These are phyloP conservation scores for Boletus vinaceobasis DNA, from an alignment of 768 basidiomycete genomes.

Conservation along the genomic window DNA sequence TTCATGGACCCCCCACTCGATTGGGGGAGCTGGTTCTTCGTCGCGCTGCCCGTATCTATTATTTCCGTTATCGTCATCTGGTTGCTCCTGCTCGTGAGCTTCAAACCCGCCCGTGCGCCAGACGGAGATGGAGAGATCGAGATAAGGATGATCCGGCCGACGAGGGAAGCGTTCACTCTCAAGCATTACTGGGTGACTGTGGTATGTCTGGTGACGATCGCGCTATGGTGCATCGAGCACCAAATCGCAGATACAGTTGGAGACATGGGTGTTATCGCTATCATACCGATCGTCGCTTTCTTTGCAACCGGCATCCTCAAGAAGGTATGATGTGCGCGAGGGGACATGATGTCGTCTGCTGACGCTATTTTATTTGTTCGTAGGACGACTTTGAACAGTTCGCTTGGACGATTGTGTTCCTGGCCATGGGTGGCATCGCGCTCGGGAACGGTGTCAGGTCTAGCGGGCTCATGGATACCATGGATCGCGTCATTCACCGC, in stretches of 20 bases:
- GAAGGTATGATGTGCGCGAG: conserved; percentile 55
- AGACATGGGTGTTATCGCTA: conserved; percentile 97
- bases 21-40: conserved; percentile 93
- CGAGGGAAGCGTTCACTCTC: conserved; percentile 72
- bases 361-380: neutral
- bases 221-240: conserved; percentile 86
- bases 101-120: conserved; percentile 68
- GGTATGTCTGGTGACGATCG: conserved; percentile 82
- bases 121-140: conserved; percentile 75
- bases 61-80: conserved; percentile 89
- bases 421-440: conserved; percentile 97
- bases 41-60: conserved; percentile 86
- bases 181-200: conserved; percentile 90
- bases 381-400: conserved; percentile 96
- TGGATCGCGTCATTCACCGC: conserved; percentile 60
- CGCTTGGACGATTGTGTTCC: conserved; percentile 91
- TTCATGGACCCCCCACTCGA: conserved; percentile 82
- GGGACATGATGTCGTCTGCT: neutral
- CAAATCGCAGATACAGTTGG: conserved; percentile 72
- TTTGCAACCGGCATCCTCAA: conserved; percentile 91
- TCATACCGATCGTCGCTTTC: conserved; percentile 89
- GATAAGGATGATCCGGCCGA: conserved; percentile 82
- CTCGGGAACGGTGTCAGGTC: conserved; percentile 90
- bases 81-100: conserved; percentile 81
- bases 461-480: conserved; percentile 79